Base-by-base conservation (phyloP, 2,329 filamentous ascomycete species). In the Colletotrichum melonis region DNA sequence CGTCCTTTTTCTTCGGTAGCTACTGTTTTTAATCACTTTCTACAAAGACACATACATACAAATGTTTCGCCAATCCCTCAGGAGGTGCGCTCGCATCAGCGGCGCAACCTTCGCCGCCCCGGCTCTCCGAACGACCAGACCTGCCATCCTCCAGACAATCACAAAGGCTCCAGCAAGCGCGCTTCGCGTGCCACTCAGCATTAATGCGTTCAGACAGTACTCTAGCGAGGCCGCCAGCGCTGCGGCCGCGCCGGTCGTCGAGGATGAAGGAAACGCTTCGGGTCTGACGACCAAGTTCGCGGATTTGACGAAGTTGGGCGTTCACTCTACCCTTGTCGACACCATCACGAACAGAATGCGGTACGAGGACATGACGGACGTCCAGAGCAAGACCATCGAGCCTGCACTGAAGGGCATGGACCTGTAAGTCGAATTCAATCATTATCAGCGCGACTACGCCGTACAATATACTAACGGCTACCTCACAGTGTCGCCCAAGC, bases 351-450 rank as follows among this genome's bases (percentile, higher is more conserved):
- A 89, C 5, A 89, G 91, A 65, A 94, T 98, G 92, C 86, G 88
- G 32, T 92, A 98, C 77, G 89, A 93, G 63, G 90, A 87, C 54
- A 98, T 99, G 97, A 98, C 96, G 26, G 93, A 97, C 26, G 96
- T 99, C 16, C 97, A 99, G 83, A 88, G 91, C 60, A 89, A 92
- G 80, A 97, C 96, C 14, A 95, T 99, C 80, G 91, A 91, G 73
- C 89, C 94, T 69, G 94, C 94, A 4, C 86, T 98, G 55, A 90
- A 91, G 76, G 95, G 97, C 26, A 90, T 88, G 73, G 96, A 98
- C 82, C 88, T 98, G 94, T 96, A 88, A 86, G 93, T 84, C 68
- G 16, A 14, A 12, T 52, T n/a, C 57, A 8, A 78, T 60, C n/a
- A 5, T 35, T 4, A n/a, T 63, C n/a, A n/a, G 28, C 14, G 59